Evolutionary conservation across 1,139 yeast species (phyloP), one percentile per base, ranked within the genome.

Genomic region (Arxiozyma heterogenica): DNA sequence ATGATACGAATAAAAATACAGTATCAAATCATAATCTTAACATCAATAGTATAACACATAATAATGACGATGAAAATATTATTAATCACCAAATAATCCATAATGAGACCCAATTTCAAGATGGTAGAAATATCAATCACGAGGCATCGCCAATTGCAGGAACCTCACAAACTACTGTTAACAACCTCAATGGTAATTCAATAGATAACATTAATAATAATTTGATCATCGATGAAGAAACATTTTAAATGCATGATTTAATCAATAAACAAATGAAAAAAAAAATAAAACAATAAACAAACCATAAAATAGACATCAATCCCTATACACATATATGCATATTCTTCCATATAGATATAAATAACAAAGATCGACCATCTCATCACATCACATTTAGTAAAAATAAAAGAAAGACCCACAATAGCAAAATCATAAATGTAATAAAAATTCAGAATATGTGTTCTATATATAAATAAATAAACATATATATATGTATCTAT

Each of bases 211-310:
- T 21, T 18, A 42, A 27, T 41, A 53, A 45, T n/a, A 66, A 67
- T 53, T 54, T 67, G 41, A 66, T 67, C 38, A 64, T 64, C 21
- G 71, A 67, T 54, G 71, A 67, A 48, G 71, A 67, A 54, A 67
- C 71, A 6, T 67, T 67, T 50, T 67, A 53, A 59, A 41, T 43
- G 11, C 18, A n/a, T 17, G 20, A 12, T 9, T 20, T 15, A 25
- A 4, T 15, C 38, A 6, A 23, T 23, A 23, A 23, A 23, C 25
- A 23, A 23, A 23, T n/a, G 12, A 11, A 42, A 9, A 9, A 11
- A 43, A 22, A 43, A 22, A 23, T 4, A 23, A 23, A 30, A 30
- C 38, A 30, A 30, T 12, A 30, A 30, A 12, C 17, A 12, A 34
- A 34, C n/a, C n/a, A 34, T 34, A 6, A 34, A 1, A 6, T 4